phyloP scores from a whole-genome alignment of 129 eudicot genomes.

The Kitagawia praeruptora region DNA sequence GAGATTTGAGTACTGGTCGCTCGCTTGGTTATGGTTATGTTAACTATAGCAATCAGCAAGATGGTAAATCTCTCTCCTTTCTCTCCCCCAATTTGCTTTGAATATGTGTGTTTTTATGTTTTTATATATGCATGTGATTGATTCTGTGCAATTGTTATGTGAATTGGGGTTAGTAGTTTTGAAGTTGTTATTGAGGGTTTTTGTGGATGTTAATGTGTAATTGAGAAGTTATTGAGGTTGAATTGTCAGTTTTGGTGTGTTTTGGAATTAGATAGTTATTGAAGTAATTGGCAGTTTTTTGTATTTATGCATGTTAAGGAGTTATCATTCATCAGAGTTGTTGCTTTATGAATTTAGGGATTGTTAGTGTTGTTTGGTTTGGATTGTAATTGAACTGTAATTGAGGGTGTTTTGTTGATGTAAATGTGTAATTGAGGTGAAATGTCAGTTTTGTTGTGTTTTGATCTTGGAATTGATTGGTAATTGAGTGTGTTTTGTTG shows the following conservation, averaged over 20 bases:
- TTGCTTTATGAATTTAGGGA: neutral
- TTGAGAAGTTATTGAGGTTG: neutral
- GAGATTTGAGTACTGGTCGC: conserved; percentile 53
- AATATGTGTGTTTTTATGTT: neutral
- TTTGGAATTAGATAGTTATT: neutral
- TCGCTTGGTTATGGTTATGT: conserved; percentile 83
- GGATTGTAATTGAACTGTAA: neutral
- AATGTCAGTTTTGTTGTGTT: neutral
- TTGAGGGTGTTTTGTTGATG: neutral
- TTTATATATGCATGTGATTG: neutral
- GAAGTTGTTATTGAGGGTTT: neutral
- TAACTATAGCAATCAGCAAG: conserved; percentile 57
- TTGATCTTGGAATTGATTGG: neutral
- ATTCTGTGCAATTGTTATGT: neutral
- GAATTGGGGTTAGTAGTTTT: neutral
- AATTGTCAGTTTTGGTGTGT: no score
- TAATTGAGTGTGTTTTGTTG: neutral
- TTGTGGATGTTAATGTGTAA: no score
- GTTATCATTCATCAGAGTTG: neutral
- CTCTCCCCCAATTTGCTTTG: no score
- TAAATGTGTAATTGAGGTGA: neutral
- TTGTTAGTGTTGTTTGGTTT: neutral
- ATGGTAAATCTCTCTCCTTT: conserved; percentile 32
- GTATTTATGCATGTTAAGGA: neutral
- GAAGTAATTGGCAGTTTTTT: neutral